phyloP scores from a whole-genome alignment of 2,329 filamentous ascomycete species.

The Trichoderma citrinoviride region DNA sequence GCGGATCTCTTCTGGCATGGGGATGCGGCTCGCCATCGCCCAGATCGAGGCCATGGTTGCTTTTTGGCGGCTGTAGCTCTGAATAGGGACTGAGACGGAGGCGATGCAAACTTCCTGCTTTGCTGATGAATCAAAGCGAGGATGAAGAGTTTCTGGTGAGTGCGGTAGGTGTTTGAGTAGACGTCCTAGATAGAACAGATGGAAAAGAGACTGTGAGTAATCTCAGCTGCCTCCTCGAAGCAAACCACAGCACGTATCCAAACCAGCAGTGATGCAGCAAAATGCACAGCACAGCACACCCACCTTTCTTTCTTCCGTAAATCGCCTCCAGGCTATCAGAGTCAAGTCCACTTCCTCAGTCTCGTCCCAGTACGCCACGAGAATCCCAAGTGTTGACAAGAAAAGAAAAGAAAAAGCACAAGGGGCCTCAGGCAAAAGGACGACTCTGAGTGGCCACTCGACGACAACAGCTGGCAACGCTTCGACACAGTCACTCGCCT shows the following conservation, averaged over 20 bases:
- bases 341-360: background rate
- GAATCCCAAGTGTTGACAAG: background rate
- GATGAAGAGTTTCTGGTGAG: background rate
- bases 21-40: no score
- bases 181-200: no score
- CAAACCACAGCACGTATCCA: no score
- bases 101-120: background rate
- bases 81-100: no score
- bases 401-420: background rate
- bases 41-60: no score
- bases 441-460: background rate
- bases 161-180: no score
- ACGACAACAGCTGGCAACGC: slow-evolving; percentile 6
- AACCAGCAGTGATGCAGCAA: background rate
- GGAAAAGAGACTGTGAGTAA: background rate
- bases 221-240: background rate
- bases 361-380: background rate
- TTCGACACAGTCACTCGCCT: background rate
- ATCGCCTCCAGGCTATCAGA: background rate
- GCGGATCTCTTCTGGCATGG: no score
- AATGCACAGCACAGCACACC: background rate
- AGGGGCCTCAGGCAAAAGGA: background rate
- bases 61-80: no score
- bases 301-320: background rate
- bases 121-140: background rate